Percentiles rank a stretch among this genome's conserved stretches.
Conservation (phyloP, 176 grass and related monocot genomes). For the Melocanna baccifera region DNA sequence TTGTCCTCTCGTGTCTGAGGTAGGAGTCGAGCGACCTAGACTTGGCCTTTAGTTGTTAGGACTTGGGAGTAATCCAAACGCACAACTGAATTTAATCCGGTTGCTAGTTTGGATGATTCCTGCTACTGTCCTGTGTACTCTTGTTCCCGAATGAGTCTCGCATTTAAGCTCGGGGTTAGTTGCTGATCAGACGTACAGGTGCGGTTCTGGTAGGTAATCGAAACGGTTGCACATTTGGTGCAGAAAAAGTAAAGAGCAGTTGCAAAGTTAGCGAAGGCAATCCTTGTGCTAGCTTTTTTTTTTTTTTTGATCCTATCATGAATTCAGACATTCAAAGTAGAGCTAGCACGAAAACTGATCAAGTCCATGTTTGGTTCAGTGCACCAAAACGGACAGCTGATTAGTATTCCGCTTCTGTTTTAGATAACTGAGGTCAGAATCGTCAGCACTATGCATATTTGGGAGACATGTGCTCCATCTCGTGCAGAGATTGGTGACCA, state of each 20-base stretch:
- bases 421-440: background rate
- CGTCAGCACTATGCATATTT: background rate
- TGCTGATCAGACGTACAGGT: background rate
- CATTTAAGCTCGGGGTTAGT: background rate
- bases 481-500: conserved; percentile 21
- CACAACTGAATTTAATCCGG: background rate
- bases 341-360: background rate
- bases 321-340: background rate
- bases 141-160: background rate
- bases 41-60: conserved; percentile 14
- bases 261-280: background rate
- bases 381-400: background rate
- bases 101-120: background rate
- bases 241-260: background rate
- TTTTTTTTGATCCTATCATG: background rate
- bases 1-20: background rate
- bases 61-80: background rate
- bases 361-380: conserved; percentile 1
- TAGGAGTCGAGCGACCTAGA: background rate
- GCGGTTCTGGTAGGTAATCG: conserved; percentile 11
- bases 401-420: background rate
- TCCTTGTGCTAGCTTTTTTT: background rate
- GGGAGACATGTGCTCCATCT: background rate
- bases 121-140: background rate
- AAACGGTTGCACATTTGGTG: background rate